phyloP scores from a whole-genome alignment of 2,329 filamentous ascomycete species.

The Phyllosticta citribraziliensis region DNA sequence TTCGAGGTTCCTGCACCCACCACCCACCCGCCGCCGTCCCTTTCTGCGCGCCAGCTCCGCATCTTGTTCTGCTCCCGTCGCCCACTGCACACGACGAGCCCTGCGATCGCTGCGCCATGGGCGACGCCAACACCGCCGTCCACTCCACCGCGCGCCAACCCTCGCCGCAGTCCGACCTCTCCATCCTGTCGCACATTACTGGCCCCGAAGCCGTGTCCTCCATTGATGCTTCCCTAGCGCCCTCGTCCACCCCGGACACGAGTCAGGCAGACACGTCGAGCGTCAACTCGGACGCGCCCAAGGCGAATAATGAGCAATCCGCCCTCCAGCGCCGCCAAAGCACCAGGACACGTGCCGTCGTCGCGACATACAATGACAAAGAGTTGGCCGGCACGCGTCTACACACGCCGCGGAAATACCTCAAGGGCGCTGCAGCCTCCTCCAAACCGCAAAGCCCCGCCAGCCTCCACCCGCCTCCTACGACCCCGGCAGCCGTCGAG shows the following conservation, averaged over 20 bases:
- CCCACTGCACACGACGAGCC: not conserved
- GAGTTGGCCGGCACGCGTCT: slow-evolving; percentile 52
- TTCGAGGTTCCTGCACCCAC: slow-evolving; percentile 3
- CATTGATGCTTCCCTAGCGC: slow-evolving; percentile 36
- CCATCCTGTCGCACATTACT: slow-evolving; percentile 33
- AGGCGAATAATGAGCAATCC: not conserved
- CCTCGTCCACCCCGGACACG: slow-evolving; percentile 55
- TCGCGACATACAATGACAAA: slow-evolving; percentile 58
- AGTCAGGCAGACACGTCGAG: slow-evolving; percentile 54
- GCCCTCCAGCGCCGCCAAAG: slow-evolving; percentile 30
- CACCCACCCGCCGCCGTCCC: not conserved
- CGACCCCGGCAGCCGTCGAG: not conserved
- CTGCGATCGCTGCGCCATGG: slow-evolving; percentile 1
- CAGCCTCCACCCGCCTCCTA: not conserved
- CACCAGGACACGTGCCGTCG: slow-evolving; percentile 44
- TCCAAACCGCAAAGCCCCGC: not conserved
- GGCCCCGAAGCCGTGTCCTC: slow-evolving; percentile 23
- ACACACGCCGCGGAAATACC: slow-evolving; percentile 42
- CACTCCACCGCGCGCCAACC: not conserved
- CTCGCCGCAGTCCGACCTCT: slow-evolving; percentile 19
- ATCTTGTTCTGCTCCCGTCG: not conserved
- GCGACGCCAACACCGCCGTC: slow-evolving; percentile 1
- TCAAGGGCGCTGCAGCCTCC: slow-evolving; percentile 15
- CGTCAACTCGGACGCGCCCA: slow-evolving; percentile 33
- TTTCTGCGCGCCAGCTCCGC: slow-evolving; percentile 4